Conservation (phyloP, 129 eudicot species). For the Escallonia herrerae region DNA sequence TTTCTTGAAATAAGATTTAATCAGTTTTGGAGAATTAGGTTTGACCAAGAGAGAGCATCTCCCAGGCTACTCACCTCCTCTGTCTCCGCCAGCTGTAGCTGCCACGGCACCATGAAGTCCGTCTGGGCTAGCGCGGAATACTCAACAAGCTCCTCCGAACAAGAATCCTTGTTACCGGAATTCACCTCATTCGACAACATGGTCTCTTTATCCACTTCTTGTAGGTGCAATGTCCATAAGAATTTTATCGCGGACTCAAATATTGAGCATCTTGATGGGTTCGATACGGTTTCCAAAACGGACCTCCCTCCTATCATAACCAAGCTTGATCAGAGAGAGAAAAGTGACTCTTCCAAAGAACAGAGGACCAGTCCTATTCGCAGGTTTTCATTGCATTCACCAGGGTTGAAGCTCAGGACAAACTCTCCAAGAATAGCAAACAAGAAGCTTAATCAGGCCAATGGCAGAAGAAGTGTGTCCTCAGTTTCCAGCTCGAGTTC, state of each 20-base stretch:
- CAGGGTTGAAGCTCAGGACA: constrained; percentile 38
- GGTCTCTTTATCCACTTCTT: constrained; percentile 17
- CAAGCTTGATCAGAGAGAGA: constrained; percentile 5
- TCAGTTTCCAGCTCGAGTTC: not conserved
- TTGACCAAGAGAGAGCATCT: no score
- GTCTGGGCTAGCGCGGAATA: constrained; percentile 18
- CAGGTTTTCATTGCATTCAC: constrained; percentile 5
- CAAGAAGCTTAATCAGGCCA: constrained; percentile 29
- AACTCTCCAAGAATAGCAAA: constrained; percentile 47
- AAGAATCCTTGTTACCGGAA: constrained; percentile 19
- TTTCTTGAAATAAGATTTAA: no score
- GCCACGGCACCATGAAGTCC: constrained; percentile 26
- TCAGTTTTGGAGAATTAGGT: no score
- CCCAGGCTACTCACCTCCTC: constrained; percentile 15
- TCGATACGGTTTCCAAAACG: constrained; percentile 8
- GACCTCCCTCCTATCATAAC: constrained; percentile 54
- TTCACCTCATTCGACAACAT: constrained; percentile 15
- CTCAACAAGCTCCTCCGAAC: constrained; percentile 21
- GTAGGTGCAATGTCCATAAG: constrained; percentile 21
- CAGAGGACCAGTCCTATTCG: constrained; percentile 12
- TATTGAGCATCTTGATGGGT: not conserved
- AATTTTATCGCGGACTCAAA: constrained; percentile 13
- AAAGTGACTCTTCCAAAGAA: constrained; percentile 9
- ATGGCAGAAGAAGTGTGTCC: constrained; percentile 34
- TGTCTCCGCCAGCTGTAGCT: constrained; percentile 24